Conservation (phyloP, 1,284 basidiomycete species). For the Pholiota adiposa region DNA sequence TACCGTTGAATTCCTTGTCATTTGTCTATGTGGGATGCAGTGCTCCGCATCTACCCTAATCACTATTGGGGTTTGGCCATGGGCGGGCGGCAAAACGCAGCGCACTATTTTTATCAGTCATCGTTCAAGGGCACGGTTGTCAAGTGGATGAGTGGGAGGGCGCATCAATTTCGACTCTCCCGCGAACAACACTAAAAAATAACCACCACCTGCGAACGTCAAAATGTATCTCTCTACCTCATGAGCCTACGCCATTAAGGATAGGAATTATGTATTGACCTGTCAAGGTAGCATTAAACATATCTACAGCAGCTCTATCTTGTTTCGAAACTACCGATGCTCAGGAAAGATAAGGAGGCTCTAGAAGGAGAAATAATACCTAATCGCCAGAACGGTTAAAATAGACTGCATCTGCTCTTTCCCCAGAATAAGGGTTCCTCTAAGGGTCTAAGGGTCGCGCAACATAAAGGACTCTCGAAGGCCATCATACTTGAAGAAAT, state of each 20-base stretch:
- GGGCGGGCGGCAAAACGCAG: not conserved
- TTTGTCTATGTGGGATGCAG: not conserved
- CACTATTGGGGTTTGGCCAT: not conserved
- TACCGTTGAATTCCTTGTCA: not conserved
- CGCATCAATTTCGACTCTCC: not conserved
- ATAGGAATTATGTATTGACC: not conserved
- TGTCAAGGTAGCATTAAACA: not conserved
- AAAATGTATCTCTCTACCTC: not conserved
- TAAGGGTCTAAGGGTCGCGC: constrained; percentile 2
- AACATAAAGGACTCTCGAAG: not conserved
- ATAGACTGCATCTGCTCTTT: not conserved
- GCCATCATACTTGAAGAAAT: not conserved
- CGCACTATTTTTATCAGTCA: not conserved
- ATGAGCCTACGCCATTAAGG: not conserved
- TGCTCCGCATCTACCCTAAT: constrained; percentile 1
- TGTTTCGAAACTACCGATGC: not conserved
- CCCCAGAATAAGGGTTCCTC: not conserved
- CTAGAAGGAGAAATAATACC: not conserved
- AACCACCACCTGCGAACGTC: not conserved
- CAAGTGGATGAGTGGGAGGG: not conserved
- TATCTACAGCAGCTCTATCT: not conserved
- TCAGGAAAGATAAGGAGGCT: not conserved
- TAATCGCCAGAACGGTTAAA: not conserved
- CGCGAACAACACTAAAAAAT: not conserved
- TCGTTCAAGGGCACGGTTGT: not conserved